Evolutionary conservation across 306 rosid genomes (phyloP).

Genomic region (Spatholobus suberectus): DNA sequence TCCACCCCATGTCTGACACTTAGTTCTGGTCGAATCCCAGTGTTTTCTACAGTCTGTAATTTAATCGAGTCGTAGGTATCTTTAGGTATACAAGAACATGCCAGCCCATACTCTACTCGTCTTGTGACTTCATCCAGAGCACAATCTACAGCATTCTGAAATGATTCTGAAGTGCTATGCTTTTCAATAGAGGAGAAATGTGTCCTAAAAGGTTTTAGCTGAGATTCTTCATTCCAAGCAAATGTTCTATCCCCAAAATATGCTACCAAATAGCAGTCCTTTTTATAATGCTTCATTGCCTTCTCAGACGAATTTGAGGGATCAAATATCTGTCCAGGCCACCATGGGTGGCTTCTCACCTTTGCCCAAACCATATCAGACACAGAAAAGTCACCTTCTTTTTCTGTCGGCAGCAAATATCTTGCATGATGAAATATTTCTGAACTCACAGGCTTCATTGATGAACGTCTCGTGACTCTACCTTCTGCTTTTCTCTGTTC

Average conservation of each 20-base stretch:
- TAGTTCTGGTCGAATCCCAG: constrained; percentile 72
- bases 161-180: constrained; percentile 79
- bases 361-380: constrained; percentile 98
- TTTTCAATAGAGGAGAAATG: constrained; percentile 70
- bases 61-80: constrained; percentile 59
- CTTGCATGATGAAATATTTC: constrained; percentile 48
- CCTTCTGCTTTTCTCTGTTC: constrained; percentile 41
- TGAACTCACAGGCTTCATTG: constrained; percentile 43
- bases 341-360: constrained; percentile 99
- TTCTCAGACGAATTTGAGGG: constrained; percentile 81
- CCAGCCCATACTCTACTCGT: constrained; percentile 75
- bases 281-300: constrained; percentile 86
- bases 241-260: constrained; percentile 96
- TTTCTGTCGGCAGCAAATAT: constrained; percentile 66
- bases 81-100: constrained; percentile 80
- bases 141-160: constrained; percentile 79
- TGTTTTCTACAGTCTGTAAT: constrained; percentile 73
- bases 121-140: constrained; percentile 89
- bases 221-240: constrained; percentile 96
- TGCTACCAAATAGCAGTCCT: constrained; percentile 86
- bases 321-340: constrained; percentile 99
- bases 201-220: constrained; percentile 72
- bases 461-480: constrained; percentile 35
- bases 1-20: constrained; percentile 59
- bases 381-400: constrained; percentile 67